phyloP scores from a whole-genome alignment of 345 rosid species.

The Citrus sinensis region DNA sequence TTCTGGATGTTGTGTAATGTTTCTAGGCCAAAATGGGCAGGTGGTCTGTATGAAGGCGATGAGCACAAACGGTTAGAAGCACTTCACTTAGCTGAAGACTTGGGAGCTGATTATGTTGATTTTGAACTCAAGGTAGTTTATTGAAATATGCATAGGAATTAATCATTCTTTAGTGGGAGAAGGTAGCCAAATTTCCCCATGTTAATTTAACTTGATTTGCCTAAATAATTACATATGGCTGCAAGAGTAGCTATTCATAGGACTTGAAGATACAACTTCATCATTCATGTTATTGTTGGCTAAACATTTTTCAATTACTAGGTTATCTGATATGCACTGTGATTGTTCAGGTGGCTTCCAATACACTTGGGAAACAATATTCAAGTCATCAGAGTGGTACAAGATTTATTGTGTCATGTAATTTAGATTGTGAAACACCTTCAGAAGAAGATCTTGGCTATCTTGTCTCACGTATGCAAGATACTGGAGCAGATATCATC shows the following conservation, averaged over 20 bases:
- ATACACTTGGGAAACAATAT: constrained; percentile 25
- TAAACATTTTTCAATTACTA: background rate
- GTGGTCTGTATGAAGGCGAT: constrained; percentile 51
- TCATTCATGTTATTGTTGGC: background rate
- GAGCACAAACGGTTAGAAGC: constrained; percentile 34
- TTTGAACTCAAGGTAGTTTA: constrained; percentile 49
- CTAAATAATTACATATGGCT: background rate
- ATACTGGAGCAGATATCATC: constrained; percentile 46
- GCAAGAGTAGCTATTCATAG: background rate
- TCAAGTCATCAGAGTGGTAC: constrained; percentile 16
- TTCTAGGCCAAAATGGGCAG: constrained; percentile 50
- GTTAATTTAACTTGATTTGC: background rate
- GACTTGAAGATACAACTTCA: constrained; percentile 1
- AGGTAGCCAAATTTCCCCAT: background rate
- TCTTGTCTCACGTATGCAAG: constrained; percentile 36
- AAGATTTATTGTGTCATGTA: constrained; percentile 44
- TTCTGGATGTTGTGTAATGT: background rate
- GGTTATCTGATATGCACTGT: constrained; percentile 6
- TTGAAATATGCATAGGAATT: background rate
- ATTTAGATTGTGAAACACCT: constrained; percentile 33
- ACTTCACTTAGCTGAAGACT: constrained; percentile 37
- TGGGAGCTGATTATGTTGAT: constrained; percentile 61
- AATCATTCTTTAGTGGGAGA: background rate
- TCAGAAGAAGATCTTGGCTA: constrained; percentile 34
- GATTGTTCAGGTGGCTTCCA: constrained; percentile 45